Evolutionary conservation across 202 grass and related monocot species (phyloP).

Genomic region (Carex arenaria): DNA sequence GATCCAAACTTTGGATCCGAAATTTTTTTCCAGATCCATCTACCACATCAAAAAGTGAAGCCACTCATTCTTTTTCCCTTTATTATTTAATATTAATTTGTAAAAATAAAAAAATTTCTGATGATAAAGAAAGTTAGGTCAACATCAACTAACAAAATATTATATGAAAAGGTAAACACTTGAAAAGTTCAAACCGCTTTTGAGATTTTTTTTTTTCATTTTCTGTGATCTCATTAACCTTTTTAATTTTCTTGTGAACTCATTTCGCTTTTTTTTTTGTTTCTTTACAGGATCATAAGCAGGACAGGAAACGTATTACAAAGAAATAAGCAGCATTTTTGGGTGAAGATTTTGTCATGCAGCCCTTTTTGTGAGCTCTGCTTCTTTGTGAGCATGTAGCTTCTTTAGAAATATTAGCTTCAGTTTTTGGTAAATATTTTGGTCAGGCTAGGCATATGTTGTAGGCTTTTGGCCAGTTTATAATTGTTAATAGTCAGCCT

Average conservation of each 20-base stretch:
- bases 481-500: constrained; percentile 11
- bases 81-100: too few relatives aligned
- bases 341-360: not conserved
- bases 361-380: not conserved
- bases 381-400: constrained; percentile 5
- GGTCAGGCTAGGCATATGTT: not conserved
- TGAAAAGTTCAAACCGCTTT: not conserved
- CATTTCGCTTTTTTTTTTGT: not conserved
- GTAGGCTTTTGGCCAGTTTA: not conserved
- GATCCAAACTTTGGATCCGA: too few relatives aligned
- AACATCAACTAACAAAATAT: too few relatives aligned
- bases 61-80: too few relatives aligned
- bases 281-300: not conserved
- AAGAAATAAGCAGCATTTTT: not conserved
- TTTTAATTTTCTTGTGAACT: not conserved
- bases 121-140: too few relatives aligned
- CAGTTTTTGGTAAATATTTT: constrained; percentile 22
- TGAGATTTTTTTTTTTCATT: not conserved
- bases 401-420: constrained; percentile 1
- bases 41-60: too few relatives aligned
- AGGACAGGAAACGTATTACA: not conserved
- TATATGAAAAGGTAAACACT: not conserved
- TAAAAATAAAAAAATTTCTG: too few relatives aligned
- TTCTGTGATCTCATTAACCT: not conserved
- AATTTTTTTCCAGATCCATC: too few relatives aligned